Conservation (phyloP, 345 rosid genomes). For the Leavenworthia alabamica region DNA sequence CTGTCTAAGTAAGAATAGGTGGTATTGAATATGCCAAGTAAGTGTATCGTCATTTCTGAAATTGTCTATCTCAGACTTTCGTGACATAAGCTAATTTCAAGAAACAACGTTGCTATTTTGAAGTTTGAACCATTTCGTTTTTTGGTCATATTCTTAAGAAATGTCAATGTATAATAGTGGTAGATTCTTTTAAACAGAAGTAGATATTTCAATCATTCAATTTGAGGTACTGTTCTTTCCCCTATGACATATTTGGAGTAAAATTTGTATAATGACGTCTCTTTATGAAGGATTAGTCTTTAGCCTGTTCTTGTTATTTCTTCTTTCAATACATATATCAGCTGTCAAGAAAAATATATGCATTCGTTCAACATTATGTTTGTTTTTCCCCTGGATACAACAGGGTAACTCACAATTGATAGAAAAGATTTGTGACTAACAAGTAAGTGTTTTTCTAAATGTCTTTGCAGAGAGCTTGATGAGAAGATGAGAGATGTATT, state of each 20-base stretch:
- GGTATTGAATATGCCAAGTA: not conserved
- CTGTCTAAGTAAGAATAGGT: not conserved
- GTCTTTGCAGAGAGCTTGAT: constrained; percentile 56
- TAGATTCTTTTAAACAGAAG: not conserved
- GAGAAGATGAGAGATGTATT: constrained; percentile 71
- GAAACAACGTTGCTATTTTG: not conserved
- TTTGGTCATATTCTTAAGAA: not conserved
- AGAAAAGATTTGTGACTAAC: not conserved
- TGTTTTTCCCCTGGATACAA: not conserved
- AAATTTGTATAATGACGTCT: not conserved
- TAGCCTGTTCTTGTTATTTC: not conserved
- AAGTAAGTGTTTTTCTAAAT: not conserved
- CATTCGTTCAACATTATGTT: not conserved
- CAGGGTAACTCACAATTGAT: not conserved
- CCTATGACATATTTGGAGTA: not conserved
- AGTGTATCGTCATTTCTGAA: not conserved
- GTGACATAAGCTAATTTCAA: not conserved
- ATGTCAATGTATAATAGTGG: not conserved
- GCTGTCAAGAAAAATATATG: not conserved
- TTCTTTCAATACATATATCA: not conserved
- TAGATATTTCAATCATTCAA: not conserved
- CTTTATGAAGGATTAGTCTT: not conserved
- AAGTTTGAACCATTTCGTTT: not conserved
- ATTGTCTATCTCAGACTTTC: not conserved
- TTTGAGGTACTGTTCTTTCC: not conserved